Evolutionary conservation across 139 green algal species (phyloP), one percentile per base, ranked within the genome.

Genomic region (Ettlia oleoabundans): DNA sequence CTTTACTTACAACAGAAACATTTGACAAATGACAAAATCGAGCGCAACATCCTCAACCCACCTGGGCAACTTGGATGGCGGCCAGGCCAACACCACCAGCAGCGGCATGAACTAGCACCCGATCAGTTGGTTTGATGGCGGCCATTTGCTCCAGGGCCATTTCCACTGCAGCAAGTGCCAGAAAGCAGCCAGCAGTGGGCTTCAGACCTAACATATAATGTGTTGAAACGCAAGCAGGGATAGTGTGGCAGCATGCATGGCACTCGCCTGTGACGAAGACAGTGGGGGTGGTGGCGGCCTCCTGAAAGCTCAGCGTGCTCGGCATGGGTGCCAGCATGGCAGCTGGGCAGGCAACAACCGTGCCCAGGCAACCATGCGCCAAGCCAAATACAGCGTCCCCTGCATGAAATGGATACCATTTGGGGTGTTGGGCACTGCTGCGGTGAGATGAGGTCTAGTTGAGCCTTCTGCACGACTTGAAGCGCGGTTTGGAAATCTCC

Each of bases 11-110:
- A n/a, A n/a, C n/a, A n/a, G n/a, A n/a, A n/a, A n/a, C n/a, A n/a
- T n/a, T n/a, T n/a, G n/a, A n/a, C n/a, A n/a, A n/a, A n/a, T n/a
- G n/a, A n/a, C n/a, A n/a, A n/a, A n/a, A n/a, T n/a, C n/a, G n/a
- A n/a, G n/a, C n/a, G n/a, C 47, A 58, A 24, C 47, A 15, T 10
- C 47, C 15, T 15, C 13, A 58, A 24, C 47, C 15, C 47, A 65
- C 55, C 55, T 65, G 55, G 18, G 28, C 88, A 64, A 93, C 73
- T 80, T 95, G 92, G 41, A 93, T 68, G 6, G 90, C 90, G n/a
- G 94, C 94, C 38, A 97, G 80, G 26, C 94, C 94, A 67, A 97
- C 94, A 43, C 94, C 94, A 3, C 94, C 94, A 8, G 94, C 93
- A 7, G 92, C 94, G 22, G 89, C 93, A 41, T 94, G 94, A 78